Base-by-base conservation (phyloP, 257 asterid genomes). In the Paulownia fortunei region DNA sequence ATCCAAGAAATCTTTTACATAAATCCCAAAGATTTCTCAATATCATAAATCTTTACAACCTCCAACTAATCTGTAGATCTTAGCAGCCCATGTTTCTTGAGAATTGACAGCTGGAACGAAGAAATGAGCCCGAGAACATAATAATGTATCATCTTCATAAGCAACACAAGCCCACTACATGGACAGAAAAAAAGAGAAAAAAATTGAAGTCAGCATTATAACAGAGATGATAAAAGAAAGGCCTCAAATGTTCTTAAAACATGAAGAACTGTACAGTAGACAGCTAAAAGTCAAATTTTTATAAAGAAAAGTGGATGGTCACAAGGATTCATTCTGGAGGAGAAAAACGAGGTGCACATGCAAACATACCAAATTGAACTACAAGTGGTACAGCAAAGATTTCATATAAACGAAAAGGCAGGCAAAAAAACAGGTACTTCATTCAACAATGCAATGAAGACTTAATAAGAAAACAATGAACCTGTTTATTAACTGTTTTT, bases 11-110 rank as follows among this genome's bases (percentile, higher is more conserved):
- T 79, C 75, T 69, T 44, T 58, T 42, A 80, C 37, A 72, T 37
- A 56, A 80, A 42, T 61, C 77, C 68, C 47, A 55, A 69, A 73
- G 68, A 77, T 67, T 80, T 79, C 76, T 65, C 74, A 12, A 54
- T 65, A 74, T 72, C 60, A n/a, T n/a, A n/a, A n/a, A n/a, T n/a
- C 77, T 81, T 86, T 82, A 81, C 79, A 82, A 47, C 63, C 70
- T 52, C 47, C 36, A 79, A 69, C 78, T 66, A 52, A 52, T 82
- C 81, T 73, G 73, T 79, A 72, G 78, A 78, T 71, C 76, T 36
- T 24, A 76, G 76, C 73, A 32, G 79, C 80, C 73, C 30, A 42
- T 37, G 47, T 52, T 30, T 54, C 68, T 27, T 51, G 77, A 72
- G 56, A 76, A 36, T 76, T 60, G 73, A 80, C 71, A 74, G 80